A percentile compares a stretch with the other conserved stretches of the same genome.
phyloP scores from a whole-genome alignment of 106 monocot genomes.

The Dactylorhiza incarnata region DNA sequence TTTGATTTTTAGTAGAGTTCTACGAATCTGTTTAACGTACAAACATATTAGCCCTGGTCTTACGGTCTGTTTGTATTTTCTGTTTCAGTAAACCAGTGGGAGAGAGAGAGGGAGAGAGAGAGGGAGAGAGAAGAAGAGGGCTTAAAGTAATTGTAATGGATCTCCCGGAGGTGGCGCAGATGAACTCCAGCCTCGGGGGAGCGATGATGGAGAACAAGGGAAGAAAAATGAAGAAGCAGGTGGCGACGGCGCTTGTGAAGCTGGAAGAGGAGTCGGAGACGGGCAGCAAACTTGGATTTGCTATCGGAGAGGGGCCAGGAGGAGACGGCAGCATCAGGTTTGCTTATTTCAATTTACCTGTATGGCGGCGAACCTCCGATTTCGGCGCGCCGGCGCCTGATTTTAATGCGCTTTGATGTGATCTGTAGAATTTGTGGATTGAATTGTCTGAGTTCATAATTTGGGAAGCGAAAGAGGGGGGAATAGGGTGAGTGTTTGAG shows the following conservation, averaged over 20 bases:
- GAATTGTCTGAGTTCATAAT: not conserved
- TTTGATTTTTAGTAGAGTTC: too few species aligned
- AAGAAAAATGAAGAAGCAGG: not conserved
- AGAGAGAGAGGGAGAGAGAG: not conserved
- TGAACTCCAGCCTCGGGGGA: not conserved
- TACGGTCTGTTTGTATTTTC: too few species aligned
- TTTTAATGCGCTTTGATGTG: not conserved
- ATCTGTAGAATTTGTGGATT: not conserved
- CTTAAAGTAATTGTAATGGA: not conserved
- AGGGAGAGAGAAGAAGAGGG: not conserved
- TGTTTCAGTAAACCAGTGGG: too few species aligned
- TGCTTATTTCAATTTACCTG: not conserved
- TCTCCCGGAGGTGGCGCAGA: not conserved
- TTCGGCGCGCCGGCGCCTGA: not conserved
- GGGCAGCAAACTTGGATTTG: not conserved
- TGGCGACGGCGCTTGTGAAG: constrained; percentile 1
- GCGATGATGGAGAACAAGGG: not conserved
- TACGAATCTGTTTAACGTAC: too few species aligned
- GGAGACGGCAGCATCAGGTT: not conserved
- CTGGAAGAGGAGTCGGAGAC: not conserved
- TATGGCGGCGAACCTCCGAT: not conserved
- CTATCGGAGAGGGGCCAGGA: not conserved
- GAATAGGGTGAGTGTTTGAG: not conserved
- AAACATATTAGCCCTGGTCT: too few species aligned
- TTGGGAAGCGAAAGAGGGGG: not conserved